phyloP scores from a whole-genome alignment of 768 basidiomycete genomes.

The Trametes cubensis region DNA sequence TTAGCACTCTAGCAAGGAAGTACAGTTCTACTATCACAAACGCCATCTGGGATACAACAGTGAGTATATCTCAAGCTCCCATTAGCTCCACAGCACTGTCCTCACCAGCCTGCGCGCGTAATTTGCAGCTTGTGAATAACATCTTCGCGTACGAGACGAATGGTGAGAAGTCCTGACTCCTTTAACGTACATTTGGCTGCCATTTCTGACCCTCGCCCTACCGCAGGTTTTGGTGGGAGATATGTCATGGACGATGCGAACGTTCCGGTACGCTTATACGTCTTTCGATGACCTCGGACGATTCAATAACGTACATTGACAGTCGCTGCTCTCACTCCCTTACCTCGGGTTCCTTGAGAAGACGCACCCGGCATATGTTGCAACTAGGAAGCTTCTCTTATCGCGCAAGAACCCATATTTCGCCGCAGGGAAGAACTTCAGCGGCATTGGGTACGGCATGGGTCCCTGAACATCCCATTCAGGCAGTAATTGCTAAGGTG shows the following conservation, averaged over 20 bases:
- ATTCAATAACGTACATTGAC: neutral
- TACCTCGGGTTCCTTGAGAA: constrained; percentile 78
- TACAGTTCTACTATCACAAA: constrained; percentile 61
- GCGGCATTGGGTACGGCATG: constrained; percentile 62
- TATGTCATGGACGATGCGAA: constrained; percentile 89
- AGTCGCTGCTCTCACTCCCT: constrained; percentile 79
- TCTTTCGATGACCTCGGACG: neutral
- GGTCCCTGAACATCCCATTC: neutral
- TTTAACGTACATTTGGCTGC: neutral
- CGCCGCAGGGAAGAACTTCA: constrained; percentile 61
- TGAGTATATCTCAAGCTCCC: constrained; percentile 37
- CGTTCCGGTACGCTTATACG: constrained; percentile 59
- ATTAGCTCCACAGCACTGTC: neutral
- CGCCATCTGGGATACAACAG: constrained; percentile 66
- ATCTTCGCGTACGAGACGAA: constrained; percentile 81
- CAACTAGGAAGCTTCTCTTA: constrained; percentile 64
- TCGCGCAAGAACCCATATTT: constrained; percentile 74
- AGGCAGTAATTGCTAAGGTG: neutral
- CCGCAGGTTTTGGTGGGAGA: constrained; percentile 61
- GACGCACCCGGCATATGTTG: constrained; percentile 57
- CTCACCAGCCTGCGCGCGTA: too few species aligned
- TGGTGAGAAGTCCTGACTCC: constrained; percentile 40
- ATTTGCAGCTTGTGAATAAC: constrained; percentile 54
- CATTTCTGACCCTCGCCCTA: neutral
- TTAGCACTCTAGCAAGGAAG: constrained; percentile 54